These are phyloP conservation scores for Aspergillus thermomutatus DNA, from an alignment of 2,329 filamentous ascomycete genomes.

Conservation along the genomic window DNA sequence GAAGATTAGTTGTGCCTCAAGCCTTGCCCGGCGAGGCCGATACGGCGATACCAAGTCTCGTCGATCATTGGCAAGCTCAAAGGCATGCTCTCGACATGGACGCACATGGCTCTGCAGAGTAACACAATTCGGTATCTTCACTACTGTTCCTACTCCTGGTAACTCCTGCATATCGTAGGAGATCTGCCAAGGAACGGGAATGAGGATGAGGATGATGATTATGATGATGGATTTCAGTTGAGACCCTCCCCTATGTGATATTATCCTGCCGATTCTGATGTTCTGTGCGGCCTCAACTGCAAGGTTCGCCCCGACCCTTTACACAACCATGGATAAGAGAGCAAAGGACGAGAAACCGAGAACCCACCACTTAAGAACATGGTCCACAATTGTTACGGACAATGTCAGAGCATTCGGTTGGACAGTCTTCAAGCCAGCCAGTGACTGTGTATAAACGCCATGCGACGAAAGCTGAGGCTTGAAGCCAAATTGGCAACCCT, in stretches of 20 bases:
- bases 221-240: not conserved
- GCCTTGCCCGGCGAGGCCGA: constrained; percentile 21
- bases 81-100: not conserved
- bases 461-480: constrained; percentile 14
- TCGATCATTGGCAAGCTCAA: constrained; percentile 1
- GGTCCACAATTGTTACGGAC: constrained; percentile 6
- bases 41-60: not conserved
- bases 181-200: not conserved
- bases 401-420: constrained; percentile 2
- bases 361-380: not conserved
- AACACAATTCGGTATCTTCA: not conserved
- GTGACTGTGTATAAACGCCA: constrained; percentile 5
- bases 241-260: not conserved
- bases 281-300: constrained; percentile 11
- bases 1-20: constrained; percentile 1
- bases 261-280: not conserved
- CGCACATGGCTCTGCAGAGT: not conserved
- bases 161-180: not conserved
- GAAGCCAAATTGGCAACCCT: constrained; percentile 3
- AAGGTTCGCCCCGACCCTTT: constrained; percentile 28
- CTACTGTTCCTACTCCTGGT: not conserved
- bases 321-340: constrained; percentile 7
- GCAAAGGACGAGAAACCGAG: not conserved
- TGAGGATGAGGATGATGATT: not conserved
- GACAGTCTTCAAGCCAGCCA: constrained; percentile 4